Evolutionary conservation across 352 stramenopile genomes (phyloP), one percentile per base, ranked within the genome.

Genomic region (Phytophthora litchii): DNA sequence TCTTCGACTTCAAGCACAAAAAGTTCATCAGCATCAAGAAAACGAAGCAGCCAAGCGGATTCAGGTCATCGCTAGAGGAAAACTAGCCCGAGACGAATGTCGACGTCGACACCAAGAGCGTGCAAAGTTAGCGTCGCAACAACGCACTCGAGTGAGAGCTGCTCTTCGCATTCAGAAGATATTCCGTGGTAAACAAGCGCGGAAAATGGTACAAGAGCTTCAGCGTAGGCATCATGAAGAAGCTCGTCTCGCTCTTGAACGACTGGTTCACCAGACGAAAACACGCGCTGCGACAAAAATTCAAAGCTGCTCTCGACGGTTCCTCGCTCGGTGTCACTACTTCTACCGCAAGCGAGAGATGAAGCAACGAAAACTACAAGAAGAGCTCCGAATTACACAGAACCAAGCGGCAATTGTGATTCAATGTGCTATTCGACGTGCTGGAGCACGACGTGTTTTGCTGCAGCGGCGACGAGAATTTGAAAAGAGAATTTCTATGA

Each of bases 401-500:
- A 83, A 86, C 23, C 67, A 80, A 4, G 86, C 81, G 1, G 78
- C 72, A 9, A 60, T 91, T 17, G 72, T 80, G 40, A 88, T 95
- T 32, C 83, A 94, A 53, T 90, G 85, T 41, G 60, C 71, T 4
- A 65, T 89, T 50, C 77, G 83, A 10, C 70, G 69, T 19, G 63
- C 63, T 14, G 62, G 74, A 8, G 85, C 83, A 7, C 54, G 72
- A 13, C 67, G 67, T 0, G 13, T 76, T 41, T 40, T 92, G 34
- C 36, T 73, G 12, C 72, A 68, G 19, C 71, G 70, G n/a, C 78
- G 85, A 12, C 67, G 62, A 9, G 81, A 91, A n/a, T 82, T 94
- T 42, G 83, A 94, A 63, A 79, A 83, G 36, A 66, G 85, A 7
- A 86, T 94, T 38, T 91, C 85, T 8, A 72, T 90, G 55, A 91